Evolutionary conservation across 164 flowering plant species (phyloP), one percentile per base, ranked within the genome.

Genomic region (Dillenia turbinata): DNA sequence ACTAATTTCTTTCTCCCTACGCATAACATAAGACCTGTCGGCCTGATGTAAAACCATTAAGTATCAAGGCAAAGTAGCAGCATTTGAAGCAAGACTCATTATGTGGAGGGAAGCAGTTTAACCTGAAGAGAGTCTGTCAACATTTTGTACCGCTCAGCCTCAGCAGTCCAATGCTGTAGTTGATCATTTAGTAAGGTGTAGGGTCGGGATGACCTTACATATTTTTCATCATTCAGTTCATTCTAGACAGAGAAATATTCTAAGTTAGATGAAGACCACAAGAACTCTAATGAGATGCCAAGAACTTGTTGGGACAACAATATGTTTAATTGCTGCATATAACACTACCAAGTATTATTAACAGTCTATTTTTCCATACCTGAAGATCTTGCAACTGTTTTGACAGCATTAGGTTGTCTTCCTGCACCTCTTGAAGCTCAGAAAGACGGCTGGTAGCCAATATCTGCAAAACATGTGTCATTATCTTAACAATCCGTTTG

Each of bases 1-100:
- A 55, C 59, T 77, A 57, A 94, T 61, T 61, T 94, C 99, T 74
- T 89, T 91, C 69, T 89, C 97, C 79, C 89, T 86, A 73, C 89
- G 71, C 53, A 69, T n/a, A 56, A 82, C 71, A 80, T 74, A 68
- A 57, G 82, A 73, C 84, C 87, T 83, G 59, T 91, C 99, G 69
- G 75, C 84, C 97, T 94, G 88, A 61, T 76, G 70, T 59, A 49
- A 49, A 49, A 66, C 22, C 61, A 57, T 69, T 58, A 63, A 53
- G 14, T 33, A 13, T 57, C 11, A 56, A 10, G 24, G 9, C 11
- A 44, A 51, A 19, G 22, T 19, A 54, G 54, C 57, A 65, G 52
- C 9, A 59, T 48, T 16, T 2, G 56, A 48, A 65, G 49, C 61
- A 66, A 44, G 52, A 3, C 44, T 13, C 61, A 62, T 22, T 5